Percentiles rank a stretch among this genome's conserved stretches.
phyloP scores from a whole-genome alignment of 2,329 filamentous ascomycete genomes.

The Grosmannia penicillata region DNA sequence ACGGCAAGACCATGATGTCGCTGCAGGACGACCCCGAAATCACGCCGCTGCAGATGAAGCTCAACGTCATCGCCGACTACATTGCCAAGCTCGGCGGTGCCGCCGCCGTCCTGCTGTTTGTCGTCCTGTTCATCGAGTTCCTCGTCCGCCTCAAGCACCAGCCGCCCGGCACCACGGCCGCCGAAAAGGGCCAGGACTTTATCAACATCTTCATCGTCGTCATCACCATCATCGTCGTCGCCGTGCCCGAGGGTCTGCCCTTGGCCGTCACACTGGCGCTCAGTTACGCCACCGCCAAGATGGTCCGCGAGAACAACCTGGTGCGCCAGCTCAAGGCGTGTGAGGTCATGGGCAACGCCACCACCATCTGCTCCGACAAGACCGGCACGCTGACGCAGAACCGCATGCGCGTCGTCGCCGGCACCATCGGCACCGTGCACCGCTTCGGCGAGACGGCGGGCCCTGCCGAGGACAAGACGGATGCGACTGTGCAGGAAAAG shows the following conservation, averaged over 20 bases:
- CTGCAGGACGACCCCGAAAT: conserved; percentile 61
- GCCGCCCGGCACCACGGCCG: conserved; percentile 35
- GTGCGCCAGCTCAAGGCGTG: conserved; percentile 64
- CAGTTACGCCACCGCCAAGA: conserved; percentile 62
- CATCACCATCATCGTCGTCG: conserved; percentile 67
- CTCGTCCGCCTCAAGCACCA: conserved; percentile 47
- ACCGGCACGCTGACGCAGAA: conserved; percentile 54
- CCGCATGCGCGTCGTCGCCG: conserved; percentile 53
- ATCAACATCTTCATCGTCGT: conserved; percentile 65
- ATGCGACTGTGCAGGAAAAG: no score
- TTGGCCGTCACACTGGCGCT: conserved; percentile 65
- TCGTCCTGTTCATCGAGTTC: conserved; percentile 78
- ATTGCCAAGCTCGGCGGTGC: conserved; percentile 65
- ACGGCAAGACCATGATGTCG: conserved; percentile 61
- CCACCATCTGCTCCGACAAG: conserved; percentile 49
- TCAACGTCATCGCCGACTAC: conserved; percentile 61
- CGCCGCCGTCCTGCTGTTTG: conserved; percentile 65
- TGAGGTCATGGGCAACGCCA: conserved; percentile 64
- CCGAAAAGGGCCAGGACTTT: conserved; percentile 65
- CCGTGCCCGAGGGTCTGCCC: conserved; percentile 63
- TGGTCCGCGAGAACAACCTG: conserved; percentile 65
- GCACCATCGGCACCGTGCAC: conserved; percentile 38
- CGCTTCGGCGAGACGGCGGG: conserved; percentile 31
- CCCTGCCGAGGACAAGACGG: conserved; percentile 5
- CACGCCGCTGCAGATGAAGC: conserved; percentile 62